phyloP scores from a whole-genome alignment of 768 basidiomycete species.

The Trametes maxima region DNA sequence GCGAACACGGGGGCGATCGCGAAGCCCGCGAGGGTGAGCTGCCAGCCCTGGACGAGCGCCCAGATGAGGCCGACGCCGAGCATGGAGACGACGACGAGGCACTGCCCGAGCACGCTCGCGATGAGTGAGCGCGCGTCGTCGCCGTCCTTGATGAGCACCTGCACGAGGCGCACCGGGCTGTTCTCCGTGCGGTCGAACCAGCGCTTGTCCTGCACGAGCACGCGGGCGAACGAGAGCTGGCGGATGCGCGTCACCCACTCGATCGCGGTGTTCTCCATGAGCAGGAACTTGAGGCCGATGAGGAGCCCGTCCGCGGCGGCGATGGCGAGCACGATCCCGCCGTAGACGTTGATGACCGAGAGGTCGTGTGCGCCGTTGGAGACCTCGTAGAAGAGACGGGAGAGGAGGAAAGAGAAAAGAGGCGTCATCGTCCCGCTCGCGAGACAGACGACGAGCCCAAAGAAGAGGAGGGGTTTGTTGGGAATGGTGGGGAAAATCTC shows the following conservation, averaged over 20 bases:
- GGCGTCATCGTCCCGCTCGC: slow-evolving; percentile 86
- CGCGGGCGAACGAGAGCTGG: slow-evolving; percentile 49
- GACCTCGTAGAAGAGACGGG: slow-evolving; percentile 75
- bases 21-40: slow-evolving; percentile 87
- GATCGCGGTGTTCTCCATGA: slow-evolving; percentile 77
- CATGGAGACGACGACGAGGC: slow-evolving; percentile 77
- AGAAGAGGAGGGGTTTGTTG: slow-evolving; percentile 63
- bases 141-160: slow-evolving; percentile 82
- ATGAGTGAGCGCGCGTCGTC: slow-evolving; percentile 86
- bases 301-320: slow-evolving; percentile 78
- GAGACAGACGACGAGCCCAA: slow-evolving; percentile 72
- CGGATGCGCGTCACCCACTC: slow-evolving; percentile 76
- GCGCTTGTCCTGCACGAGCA: slow-evolving; percentile 79
- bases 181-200: slow-evolving; percentile 82
- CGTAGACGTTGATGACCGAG: slow-evolving; percentile 65
- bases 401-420: slow-evolving; percentile 88
- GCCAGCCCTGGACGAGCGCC: slow-evolving; percentile 89
- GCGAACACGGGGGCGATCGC: slow-evolving; percentile 87
- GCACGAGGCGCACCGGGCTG: slow-evolving; percentile 61
- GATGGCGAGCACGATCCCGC: slow-evolving; percentile 70
- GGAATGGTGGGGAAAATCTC: slow-evolving; percentile 73
- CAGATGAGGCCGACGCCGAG: slow-evolving; percentile 82
- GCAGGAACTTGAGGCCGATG: slow-evolving; percentile 73
- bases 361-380: slow-evolving; percentile 69
- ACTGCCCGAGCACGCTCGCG: slow-evolving; percentile 69